These are phyloP conservation scores for Candida orba DNA, from an alignment of 805 yeast genomes.

Conservation along the genomic window DNA sequence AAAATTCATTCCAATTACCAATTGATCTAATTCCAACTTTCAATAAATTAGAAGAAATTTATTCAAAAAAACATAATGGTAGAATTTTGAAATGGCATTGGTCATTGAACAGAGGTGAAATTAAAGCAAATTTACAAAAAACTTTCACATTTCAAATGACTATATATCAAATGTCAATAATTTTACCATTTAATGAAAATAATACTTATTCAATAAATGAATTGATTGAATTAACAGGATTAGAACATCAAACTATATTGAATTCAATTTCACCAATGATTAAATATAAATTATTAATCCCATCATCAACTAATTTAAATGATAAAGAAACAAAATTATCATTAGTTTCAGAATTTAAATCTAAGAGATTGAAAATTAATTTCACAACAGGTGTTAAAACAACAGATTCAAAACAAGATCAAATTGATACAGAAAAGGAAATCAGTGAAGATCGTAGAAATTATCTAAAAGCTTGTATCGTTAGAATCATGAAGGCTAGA, in stretches of 20 bases:
- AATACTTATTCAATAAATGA: slow-evolving; percentile 53
- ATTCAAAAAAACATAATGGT: slow-evolving; percentile 72
- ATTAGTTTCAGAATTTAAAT: slow-evolving; percentile 74
- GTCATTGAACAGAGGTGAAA: slow-evolving; percentile 89
- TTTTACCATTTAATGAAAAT: slow-evolving; percentile 74
- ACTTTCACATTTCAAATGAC: slow-evolving; percentile 78
- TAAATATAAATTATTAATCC: slow-evolving; percentile 67
- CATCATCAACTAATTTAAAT: slow-evolving; percentile 47
- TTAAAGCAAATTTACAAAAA: slow-evolving; percentile 77
- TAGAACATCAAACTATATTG: slow-evolving; percentile 57
- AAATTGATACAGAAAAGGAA: slow-evolving; percentile 69
- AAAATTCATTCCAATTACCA: slow-evolving; percentile 52
- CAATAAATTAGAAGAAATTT: slow-evolving; percentile 60
- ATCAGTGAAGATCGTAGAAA: slow-evolving; percentile 82
- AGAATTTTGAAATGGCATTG: slow-evolving; percentile 93
- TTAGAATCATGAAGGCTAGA: slow-evolving; percentile 93
- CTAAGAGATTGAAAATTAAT: slow-evolving; percentile 77
- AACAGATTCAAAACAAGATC: slow-evolving; percentile 56
- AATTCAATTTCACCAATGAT: slow-evolving; percentile 76
- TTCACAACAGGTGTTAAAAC: slow-evolving; percentile 53
- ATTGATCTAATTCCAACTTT: slow-evolving; percentile 55
- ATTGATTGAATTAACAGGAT: slow-evolving; percentile 59
- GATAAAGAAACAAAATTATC: slow-evolving; percentile 55
- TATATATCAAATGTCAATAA: slow-evolving; percentile 78
- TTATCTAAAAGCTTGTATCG: slow-evolving; percentile 87